Evolutionary conservation across 176 grass and related monocot genomes (phyloP), one percentile per base, ranked within the genome.

Genomic region (Oropetium thomaeum): DNA sequence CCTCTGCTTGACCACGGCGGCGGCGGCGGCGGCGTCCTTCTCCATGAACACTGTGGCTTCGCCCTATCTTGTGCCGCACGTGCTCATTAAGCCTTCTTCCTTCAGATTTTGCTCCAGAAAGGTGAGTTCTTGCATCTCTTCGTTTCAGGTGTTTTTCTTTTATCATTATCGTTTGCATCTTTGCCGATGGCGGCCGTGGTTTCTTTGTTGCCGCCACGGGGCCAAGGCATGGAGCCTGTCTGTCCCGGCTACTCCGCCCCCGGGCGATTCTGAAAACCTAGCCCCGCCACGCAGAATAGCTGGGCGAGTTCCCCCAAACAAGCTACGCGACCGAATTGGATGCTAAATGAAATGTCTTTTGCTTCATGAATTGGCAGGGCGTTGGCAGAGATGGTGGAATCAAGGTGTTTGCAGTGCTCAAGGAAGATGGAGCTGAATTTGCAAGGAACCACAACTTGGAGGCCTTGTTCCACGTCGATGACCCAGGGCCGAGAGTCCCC

Each of bases 401-500:
- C 84, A 92, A 85, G 69, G 89, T 95, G 59, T 81, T 88, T 52
- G 96, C 96, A 1, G 89, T 99, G 71, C 84, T 95, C 55, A 48
- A 89, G 8, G 91, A 92, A 47, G 96, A 81, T 4, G 77, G 84
- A 20, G 80, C 84, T 15, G 81, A 85, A 2, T 58, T 83, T 5
- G 70, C 79, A 20, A 92, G 67, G 67, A 89, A 90, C 4, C 86
- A 75, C 45, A 81, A 75, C 12, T 85, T 87, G 91, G 91, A 77
- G 55, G 83, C 88, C 22, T 75, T 97, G 58, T 97, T 97, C 67
- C 78, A 97, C 30, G 95, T 97, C 0, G 92, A 99, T 40, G 96
- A 95, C 63, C 92, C 96, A 1, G 87, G 92, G 3, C 92, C 92
- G 4, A 92, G 92, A 81, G 76, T 79, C n/a, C 89, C 86, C 4